Base-by-base conservation (phyloP, 768 basidiomycete species). In the Serendipita vermifera region DNA sequence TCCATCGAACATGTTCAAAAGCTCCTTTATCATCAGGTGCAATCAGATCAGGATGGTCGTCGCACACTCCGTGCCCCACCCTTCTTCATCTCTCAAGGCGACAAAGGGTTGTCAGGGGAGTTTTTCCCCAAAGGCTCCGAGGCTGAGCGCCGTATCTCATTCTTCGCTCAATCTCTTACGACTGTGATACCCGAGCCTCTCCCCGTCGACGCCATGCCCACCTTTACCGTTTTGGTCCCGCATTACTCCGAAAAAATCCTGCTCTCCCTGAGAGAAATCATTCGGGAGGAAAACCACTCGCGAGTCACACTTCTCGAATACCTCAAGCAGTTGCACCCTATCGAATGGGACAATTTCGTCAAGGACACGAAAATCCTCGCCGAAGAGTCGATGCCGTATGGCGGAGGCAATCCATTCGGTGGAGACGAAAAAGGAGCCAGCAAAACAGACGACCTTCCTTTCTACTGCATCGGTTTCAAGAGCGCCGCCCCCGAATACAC, bases 271-370 rank as follows among this genome's bases (percentile, higher is more conserved):
- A 82, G 96, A 59, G 96, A 98, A 70, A 99, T 99, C 67, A 99
- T 99, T 64, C 85, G 94, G 61, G 94, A 99, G 70, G 92, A 97
- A 67, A 92, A 98, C 68, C 88, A 94, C 69, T 89, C 91, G 27
- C 87, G 94, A 33, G 96, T 99, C 58, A 98, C 96, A 24, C 81
- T 98, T 27, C 75, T 99, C 38, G 96, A 97, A 70, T 99, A 98
- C 72, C 77, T 99, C 63, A 99, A 99, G 71, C 96, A 98, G 67
- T 80, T 99, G 35, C 96, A 99, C 66, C 87, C 92, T 3, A 75
- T 98, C 63, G 96, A 99, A 68, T 99, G 96, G 96, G 90, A 94
- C 70, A 98, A 99, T 69, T 98, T 99, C 60, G 96, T 99, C 63
- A 92, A 91, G 75, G 96, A 99, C 67, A 99, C 96, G 65, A 98